Percentiles rank a stretch among this genome's conserved stretches.
Conservation (phyloP, 2,329 filamentous ascomycete genomes). For the Cephalotrichum gorgonifer region DNA sequence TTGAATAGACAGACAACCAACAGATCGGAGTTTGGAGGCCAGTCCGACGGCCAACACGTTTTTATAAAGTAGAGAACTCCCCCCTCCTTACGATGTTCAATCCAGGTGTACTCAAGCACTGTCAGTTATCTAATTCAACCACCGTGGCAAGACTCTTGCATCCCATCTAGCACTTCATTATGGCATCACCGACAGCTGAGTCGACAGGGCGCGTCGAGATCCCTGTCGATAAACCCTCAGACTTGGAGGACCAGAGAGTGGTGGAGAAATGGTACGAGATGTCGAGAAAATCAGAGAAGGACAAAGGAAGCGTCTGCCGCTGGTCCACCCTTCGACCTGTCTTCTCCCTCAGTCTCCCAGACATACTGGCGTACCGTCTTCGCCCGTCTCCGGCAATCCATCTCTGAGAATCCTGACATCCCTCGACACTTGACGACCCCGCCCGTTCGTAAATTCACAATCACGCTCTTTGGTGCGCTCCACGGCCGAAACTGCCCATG, state of each 20-base stretch:
- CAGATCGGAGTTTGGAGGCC: no score
- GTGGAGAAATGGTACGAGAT: slow-evolving; percentile 1
- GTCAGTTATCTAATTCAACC: no score
- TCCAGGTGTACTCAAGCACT: no score
- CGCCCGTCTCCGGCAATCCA: background rate
- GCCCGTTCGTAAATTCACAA: background rate
- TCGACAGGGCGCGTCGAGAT: no score
- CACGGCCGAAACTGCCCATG: background rate
- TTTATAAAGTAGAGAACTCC: no score
- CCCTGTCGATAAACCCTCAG: no score
- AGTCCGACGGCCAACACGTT: no score
- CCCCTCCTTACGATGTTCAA: no score
- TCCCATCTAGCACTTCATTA: no score
- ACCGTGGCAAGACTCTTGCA: no score
- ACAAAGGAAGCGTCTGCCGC: background rate
- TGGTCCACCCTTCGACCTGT: background rate
- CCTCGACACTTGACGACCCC: background rate
- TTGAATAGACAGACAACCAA: no score
- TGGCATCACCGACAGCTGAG: no score
- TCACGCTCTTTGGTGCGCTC: background rate
- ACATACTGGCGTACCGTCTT: background rate
- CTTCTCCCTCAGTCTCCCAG: background rate
- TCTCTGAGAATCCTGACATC: background rate
- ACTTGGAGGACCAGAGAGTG: background rate
- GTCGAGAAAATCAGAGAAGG: background rate